Percentiles rank a stretch among this genome's conserved stretches.
These are phyloP conservation scores for Camellia granthamiana DNA, from an alignment of 148 eudicot species.

Conservation along the genomic window DNA sequence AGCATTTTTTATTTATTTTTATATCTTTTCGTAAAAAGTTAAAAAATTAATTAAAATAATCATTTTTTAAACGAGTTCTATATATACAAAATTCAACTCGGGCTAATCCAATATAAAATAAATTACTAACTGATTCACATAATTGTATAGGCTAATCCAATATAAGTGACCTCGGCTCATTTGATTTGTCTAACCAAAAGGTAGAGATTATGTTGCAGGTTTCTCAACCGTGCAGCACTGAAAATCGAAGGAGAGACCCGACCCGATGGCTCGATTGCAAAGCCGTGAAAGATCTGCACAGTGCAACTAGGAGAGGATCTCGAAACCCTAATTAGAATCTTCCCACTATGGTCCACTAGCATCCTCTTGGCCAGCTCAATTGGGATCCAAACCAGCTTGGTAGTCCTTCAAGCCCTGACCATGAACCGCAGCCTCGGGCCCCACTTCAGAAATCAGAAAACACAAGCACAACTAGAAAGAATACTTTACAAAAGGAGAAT, in stretches of 20 bases:
- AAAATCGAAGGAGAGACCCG: background rate
- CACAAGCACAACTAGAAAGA: no score
- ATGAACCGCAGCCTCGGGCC: conserved; percentile 42
- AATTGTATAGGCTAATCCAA: no score
- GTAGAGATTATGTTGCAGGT: background rate
- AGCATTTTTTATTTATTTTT: no score
- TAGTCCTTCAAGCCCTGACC: conserved; percentile 52
- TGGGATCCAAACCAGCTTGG: conserved; percentile 45
- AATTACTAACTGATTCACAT: no score
- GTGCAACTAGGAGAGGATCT: conserved; percentile 39
- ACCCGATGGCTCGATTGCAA: background rate
- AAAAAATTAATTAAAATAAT: no score
- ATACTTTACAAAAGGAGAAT: no score
- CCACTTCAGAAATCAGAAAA: conserved; percentile 17
- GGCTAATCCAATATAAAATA: no score
- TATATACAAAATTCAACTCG: no score
- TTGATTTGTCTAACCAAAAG: no score
- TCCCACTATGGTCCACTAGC: conserved; percentile 70
- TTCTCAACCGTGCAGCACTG: background rate
- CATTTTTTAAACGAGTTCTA: no score
- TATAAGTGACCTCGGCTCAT: no score
- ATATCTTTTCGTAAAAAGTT: no score
- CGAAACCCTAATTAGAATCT: conserved; percentile 42
- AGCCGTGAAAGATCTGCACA: conserved; percentile 36
- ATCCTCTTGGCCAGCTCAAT: conserved; percentile 47